phyloP scores from a whole-genome alignment of 225 moss, liverwort and hornwort species.

The Takakia lepidozioides region DNA sequence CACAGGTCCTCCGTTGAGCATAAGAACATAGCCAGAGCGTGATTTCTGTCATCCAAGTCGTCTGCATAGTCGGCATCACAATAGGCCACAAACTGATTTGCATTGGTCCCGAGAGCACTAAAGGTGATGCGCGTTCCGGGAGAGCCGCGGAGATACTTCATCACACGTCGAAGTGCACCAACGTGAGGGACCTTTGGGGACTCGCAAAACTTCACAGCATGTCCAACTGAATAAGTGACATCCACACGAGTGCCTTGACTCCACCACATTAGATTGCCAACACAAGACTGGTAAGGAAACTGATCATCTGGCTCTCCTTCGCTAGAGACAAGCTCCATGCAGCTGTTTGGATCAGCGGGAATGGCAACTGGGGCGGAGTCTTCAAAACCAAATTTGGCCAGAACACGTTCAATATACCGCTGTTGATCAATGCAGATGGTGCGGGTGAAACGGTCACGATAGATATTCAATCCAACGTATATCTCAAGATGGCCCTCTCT shows the following conservation, averaged over 20 bases:
- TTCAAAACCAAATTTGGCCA: background rate
- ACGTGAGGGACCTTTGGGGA: background rate
- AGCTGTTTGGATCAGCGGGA: background rate
- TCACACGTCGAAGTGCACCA: background rate
- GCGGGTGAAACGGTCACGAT: background rate
- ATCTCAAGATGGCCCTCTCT: background rate
- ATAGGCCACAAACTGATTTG: background rate
- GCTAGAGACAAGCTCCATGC: background rate
- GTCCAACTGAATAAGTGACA: background rate
- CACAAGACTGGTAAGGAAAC: background rate
- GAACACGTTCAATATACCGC: background rate
- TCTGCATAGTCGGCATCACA: constrained; percentile 4
- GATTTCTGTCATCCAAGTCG: constrained; percentile 1
- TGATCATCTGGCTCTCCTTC: background rate
- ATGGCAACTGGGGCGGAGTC: background rate
- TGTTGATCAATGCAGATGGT: background rate
- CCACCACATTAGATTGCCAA: background rate
- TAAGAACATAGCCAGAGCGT: background rate
- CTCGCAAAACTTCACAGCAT: background rate
- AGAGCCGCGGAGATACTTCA: background rate
- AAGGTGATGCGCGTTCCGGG: too few species aligned
- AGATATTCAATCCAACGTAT: background rate
- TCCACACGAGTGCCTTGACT: background rate
- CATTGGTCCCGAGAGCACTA: too few species aligned
- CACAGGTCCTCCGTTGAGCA: background rate